These are phyloP conservation scores for Populus hybrid DNA, from an alignment of 441 rosid genomes.

Conservation along the genomic window DNA sequence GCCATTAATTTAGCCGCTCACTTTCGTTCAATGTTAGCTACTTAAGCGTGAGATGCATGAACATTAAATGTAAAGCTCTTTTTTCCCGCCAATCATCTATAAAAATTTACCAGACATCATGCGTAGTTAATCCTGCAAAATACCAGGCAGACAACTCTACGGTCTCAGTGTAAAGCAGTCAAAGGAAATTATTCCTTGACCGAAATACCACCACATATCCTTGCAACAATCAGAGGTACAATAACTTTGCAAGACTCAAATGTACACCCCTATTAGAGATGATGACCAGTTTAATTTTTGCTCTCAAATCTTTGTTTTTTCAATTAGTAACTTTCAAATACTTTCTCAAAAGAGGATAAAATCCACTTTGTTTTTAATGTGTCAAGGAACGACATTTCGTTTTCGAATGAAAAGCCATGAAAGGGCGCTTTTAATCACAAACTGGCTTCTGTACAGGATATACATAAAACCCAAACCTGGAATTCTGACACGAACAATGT, in stretches of 20 bases:
- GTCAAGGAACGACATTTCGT: not conserved
- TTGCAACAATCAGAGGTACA: too few species aligned
- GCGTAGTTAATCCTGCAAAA: not conserved
- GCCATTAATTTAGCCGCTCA: too few species aligned
- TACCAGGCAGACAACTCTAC: not conserved
- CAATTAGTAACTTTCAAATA: not conserved
- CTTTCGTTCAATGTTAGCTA: not conserved
- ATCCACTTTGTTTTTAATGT: not conserved
- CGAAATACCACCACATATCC: not conserved
- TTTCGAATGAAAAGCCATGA: not conserved
- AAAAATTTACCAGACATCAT: not conserved
- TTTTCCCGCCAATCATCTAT: not conserved
- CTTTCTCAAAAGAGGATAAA: not conserved
- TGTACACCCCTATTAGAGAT: too few species aligned
- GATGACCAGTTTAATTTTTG: not conserved
- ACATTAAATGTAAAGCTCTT: not conserved
- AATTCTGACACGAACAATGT: conserved; percentile 26
- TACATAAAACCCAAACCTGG: conserved; percentile 34
- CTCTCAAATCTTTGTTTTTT: not conserved
- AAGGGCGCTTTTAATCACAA: conserved; percentile 13
- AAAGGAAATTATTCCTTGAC: not conserved
- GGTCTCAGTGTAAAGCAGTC: not conserved
- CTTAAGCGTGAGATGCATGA: not conserved
- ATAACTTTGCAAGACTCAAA: too few species aligned
- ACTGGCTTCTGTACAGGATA: conserved; percentile 37